Percentiles rank a stretch among this genome's conserved stretches.
These are phyloP conservation scores for Neospora caninum DNA, from an alignment of 169 alveolate species.

Conservation along the genomic window DNA sequence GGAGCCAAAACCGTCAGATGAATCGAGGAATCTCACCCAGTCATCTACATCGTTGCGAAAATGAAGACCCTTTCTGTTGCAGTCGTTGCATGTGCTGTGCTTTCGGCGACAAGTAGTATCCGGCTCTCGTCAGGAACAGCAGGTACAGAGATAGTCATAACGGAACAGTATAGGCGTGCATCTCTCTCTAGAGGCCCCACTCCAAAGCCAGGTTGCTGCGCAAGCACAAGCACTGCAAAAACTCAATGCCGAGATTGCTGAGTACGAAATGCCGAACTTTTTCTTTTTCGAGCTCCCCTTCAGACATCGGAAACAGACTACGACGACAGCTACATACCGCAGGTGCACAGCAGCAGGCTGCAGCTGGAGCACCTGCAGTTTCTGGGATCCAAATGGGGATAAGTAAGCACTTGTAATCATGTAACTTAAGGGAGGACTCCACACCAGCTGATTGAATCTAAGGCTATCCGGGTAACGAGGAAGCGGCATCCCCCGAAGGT, in stretches of 20 bases:
- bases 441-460: background rate
- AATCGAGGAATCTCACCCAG: background rate
- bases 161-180: background rate
- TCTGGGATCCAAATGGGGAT: slow-evolving; percentile 13
- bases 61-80: background rate
- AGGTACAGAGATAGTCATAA: background rate
- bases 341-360: background rate
- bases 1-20: background rate
- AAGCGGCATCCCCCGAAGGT: slow-evolving; percentile 18
- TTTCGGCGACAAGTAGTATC: background rate
- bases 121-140: background rate
- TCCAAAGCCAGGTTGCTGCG: slow-evolving; percentile 3
- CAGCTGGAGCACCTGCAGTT: background rate
- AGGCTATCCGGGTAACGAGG: slow-evolving; percentile 15
- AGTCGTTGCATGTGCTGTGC: slow-evolving; percentile 1
- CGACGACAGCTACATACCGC: background rate
- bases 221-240: slow-evolving; percentile 3
- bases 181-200: background rate
- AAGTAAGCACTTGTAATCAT: background rate
- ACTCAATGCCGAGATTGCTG: slow-evolving; percentile 2
- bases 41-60: background rate
- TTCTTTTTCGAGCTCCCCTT: too few species aligned
- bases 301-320: background rate
- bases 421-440: background rate
- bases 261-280: background rate